A percentile compares a stretch with the other conserved stretches of the same genome.
These are phyloP conservation scores for Fragosphaeria purpurea DNA, from an alignment of 2,329 filamentous ascomycete species.

Conservation along the genomic window DNA sequence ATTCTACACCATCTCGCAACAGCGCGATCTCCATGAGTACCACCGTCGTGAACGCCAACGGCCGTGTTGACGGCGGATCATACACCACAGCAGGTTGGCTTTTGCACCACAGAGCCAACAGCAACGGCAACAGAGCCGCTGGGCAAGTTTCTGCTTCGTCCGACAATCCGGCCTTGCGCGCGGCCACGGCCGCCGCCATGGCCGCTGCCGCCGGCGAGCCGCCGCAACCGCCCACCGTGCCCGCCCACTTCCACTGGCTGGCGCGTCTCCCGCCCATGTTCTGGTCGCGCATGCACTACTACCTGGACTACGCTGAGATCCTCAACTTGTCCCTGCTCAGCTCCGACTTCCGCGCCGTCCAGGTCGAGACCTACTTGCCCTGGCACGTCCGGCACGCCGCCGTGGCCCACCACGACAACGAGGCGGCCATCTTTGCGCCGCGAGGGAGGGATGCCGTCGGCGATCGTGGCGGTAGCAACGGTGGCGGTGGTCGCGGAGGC, in stretches of 20 bases:
- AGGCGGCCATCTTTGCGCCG: neutral
- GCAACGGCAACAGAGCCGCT: neutral
- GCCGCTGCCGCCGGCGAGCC: conserved; percentile 1
- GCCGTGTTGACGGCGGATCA: too few relatives aligned
- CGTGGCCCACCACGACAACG: conserved; percentile 2
- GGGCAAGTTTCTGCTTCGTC: too few relatives aligned
- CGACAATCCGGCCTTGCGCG: neutral
- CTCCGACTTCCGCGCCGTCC: conserved; percentile 5
- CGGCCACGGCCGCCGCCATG: conserved; percentile 3
- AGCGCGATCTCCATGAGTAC: too few relatives aligned
- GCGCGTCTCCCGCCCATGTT: conserved; percentile 10
- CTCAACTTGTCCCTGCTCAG: conserved; percentile 8
- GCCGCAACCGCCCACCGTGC: neutral
- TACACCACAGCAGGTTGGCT: too few relatives aligned
- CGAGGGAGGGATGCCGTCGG: too few relatives aligned
- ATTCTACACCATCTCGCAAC: too few relatives aligned
- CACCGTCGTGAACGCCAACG: too few relatives aligned
- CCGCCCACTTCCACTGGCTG: conserved; percentile 9
- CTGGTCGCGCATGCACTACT: conserved; percentile 11
- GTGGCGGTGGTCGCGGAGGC: neutral
- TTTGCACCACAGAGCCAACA: neutral
- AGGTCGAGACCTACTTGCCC: conserved; percentile 10
- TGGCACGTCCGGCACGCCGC: conserved; percentile 7
- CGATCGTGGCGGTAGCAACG: neutral
- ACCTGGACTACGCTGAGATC: conserved; percentile 13